Evolutionary conservation across 495 filamentous ascomycete genomes (phyloP).

Genomic region (Daldinia decipiens): DNA sequence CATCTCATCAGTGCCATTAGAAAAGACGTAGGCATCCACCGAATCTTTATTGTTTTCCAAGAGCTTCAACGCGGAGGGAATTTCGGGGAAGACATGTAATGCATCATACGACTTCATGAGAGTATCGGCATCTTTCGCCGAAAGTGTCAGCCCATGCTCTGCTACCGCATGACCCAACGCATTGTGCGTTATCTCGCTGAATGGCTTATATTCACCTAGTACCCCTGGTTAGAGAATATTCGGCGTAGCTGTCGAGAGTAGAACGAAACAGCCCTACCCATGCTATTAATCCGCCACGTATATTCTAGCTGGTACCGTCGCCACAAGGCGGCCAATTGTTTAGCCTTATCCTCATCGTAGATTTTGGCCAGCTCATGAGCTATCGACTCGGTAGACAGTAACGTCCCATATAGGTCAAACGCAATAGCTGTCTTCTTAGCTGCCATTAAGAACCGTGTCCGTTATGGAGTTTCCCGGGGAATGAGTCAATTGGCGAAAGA

Average conservation of each 20-base stretch:
- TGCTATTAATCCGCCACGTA: conserved; percentile 83
- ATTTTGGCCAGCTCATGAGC: conserved; percentile 61
- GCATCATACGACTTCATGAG: conserved; percentile 75
- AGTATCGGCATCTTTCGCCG: conserved; percentile 50
- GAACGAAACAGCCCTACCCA: conserved; percentile 61
- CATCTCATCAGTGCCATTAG: conserved; percentile 76
- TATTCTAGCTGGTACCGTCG: conserved; percentile 77
- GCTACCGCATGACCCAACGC: conserved; percentile 71
- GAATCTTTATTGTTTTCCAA: conserved; percentile 45
- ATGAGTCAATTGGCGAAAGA: conserved; percentile 19
- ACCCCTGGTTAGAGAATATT: conserved; percentile 23
- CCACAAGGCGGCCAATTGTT: conserved; percentile 64
- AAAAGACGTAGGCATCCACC: conserved; percentile 73
- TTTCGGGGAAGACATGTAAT: conserved; percentile 76
- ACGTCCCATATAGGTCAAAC: conserved; percentile 80
- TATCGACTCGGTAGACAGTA: conserved; percentile 77
- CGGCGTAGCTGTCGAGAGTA: neutral
- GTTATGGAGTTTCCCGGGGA: conserved; percentile 13
- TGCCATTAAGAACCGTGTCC: conserved; percentile 24
- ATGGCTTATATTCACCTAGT: conserved; percentile 69
- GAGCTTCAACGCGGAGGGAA: conserved; percentile 62
- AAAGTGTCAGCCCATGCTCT: conserved; percentile 61
- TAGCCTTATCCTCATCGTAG: conserved; percentile 65
- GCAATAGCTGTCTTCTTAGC: conserved; percentile 65
- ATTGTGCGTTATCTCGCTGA: conserved; percentile 70